Percentiles rank a stretch among this genome's conserved stretches.
phyloP scores from a whole-genome alignment of 371 early-diverging fungal species.

The Rhizopus stolonifer region DNA sequence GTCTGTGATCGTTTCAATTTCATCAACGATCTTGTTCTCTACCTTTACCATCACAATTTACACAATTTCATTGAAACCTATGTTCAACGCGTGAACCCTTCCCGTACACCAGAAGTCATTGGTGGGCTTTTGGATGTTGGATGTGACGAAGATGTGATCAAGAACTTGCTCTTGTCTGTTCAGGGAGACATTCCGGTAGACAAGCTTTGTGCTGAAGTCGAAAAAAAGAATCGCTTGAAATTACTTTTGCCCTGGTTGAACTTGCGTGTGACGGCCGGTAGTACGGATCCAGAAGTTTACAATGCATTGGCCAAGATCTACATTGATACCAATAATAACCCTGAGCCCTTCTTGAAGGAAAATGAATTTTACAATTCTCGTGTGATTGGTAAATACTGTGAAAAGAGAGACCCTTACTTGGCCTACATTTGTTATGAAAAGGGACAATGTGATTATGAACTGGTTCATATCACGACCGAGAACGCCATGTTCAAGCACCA shows the following conservation, averaged over 20 bases:
- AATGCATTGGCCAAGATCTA: constrained; percentile 98
- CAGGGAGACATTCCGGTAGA: constrained; percentile 82
- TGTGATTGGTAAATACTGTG: constrained; percentile 95
- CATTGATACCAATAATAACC: constrained; percentile 97
- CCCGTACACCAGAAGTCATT: constrained; percentile 92
- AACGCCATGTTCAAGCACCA: constrained; percentile 99
- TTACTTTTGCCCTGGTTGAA: constrained; percentile 92
- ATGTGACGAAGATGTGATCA: constrained; percentile 93
- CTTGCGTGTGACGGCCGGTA: constrained; percentile 80
- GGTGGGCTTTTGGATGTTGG: constrained; percentile 97
- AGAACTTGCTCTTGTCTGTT: constrained; percentile 81
- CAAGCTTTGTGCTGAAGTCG: constrained; percentile 88
- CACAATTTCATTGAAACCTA: constrained; percentile 97
- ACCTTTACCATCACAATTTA: constrained; percentile 89
- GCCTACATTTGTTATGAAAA: constrained; percentile 95
- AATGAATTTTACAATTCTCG: constrained; percentile 91
- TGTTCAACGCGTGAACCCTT: constrained; percentile 95
- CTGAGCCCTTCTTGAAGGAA: constrained; percentile 91
- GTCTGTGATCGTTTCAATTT: constrained; percentile 97
- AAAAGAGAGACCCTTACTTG: constrained; percentile 95
- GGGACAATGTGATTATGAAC: constrained; percentile 92
- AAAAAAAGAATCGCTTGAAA: constrained; percentile 96
- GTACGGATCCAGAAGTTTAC: constrained; percentile 85
- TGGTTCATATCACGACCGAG: constrained; percentile 92
- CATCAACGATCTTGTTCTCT: constrained; percentile 95